Evolutionary conservation across 225 moss, liverwort and hornwort genomes (phyloP), one percentile per base, ranked within the genome.

Genomic region (Straminergon stramineum): DNA sequence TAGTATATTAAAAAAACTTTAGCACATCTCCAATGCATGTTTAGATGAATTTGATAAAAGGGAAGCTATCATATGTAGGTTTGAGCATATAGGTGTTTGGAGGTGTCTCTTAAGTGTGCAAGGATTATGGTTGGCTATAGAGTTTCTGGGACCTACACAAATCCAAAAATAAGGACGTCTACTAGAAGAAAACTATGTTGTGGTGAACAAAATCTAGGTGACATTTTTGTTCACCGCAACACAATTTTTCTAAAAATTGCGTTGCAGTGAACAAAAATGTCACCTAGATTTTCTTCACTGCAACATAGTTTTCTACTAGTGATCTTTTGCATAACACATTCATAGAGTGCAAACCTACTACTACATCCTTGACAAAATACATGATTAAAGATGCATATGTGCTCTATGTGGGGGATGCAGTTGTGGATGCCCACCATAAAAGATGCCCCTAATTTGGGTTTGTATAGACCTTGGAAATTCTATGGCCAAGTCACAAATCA

Each of bases 21-120:
- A 71, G 15, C 26, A 71, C 14, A 41, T 71, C 5, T 41, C 1
- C 2, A 4, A 2, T 26, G 16, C 13, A 43, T 27, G 2, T 0
- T 27, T 43, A 73, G 8, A 43, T 28, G 5, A 27, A 74, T 45
- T 43, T 74, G 10, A 17, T 10, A 28, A 26, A 45, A 27, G 48
- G 19, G 17, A 48, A 0, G 48, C 1, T 48, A 3, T 16, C 7
- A 31, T 31, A 18, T 18, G 5, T 0, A 0, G 3, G 2, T 45
- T 3, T 15, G 6, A 48, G 30, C 3, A 9, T 48, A 30, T 0
- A 30, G 0, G 17, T 17, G 6, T 48, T 0, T 0, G 1, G 0
- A 45, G 9, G 15, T 73, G 8, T 71, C 3, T 6, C 0, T 0
- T 0, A 73, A 8, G 18, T 18, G 11, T 27, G 4, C 0, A 75